A percentile compares a stretch with the other conserved stretches of the same genome.
Evolutionary conservation across 305 asterid genomes (phyloP).

Genomic region (Plantago coronopus): DNA sequence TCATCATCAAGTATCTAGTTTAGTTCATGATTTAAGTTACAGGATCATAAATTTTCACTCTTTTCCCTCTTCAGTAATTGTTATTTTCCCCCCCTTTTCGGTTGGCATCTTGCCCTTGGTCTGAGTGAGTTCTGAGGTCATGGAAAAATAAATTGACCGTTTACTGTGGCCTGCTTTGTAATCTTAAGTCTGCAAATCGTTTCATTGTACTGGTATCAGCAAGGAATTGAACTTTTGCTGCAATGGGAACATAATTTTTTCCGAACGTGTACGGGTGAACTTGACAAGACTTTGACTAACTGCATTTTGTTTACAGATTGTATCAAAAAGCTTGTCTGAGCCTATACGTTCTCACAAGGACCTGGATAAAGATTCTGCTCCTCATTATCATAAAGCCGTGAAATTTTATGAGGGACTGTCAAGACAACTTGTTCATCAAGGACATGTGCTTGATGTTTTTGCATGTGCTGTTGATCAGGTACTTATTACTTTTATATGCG

Average conservation of each 20-base stretch:
- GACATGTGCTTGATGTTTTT: conserved; percentile 90
- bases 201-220: too few species aligned
- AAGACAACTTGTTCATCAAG: conserved; percentile 95
- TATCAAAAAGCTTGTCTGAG: conserved; percentile 76
- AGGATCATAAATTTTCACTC: not conserved
- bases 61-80: not conserved
- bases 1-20: not conserved
- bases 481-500: conserved; percentile 14
- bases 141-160: too few species aligned
- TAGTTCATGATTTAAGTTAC: not conserved
- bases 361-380: conserved; percentile 95
- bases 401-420: conserved; percentile 84
- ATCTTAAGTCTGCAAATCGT: too few species aligned
- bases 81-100: too few species aligned
- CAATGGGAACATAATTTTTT: conserved; percentile 5
- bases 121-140: too few species aligned
- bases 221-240: conserved; percentile 10
- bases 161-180: too few species aligned
- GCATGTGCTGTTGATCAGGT: conserved; percentile 99
- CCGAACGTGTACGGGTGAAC: conserved; percentile 13
- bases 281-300: conserved; percentile 20
- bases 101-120: too few species aligned
- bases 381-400: conserved; percentile 80
- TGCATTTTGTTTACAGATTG: conserved; percentile 57
- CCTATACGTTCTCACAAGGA: conserved; percentile 97